Base-by-base conservation (phyloP, 306 rosid species). In the Quercus cerris region DNA sequence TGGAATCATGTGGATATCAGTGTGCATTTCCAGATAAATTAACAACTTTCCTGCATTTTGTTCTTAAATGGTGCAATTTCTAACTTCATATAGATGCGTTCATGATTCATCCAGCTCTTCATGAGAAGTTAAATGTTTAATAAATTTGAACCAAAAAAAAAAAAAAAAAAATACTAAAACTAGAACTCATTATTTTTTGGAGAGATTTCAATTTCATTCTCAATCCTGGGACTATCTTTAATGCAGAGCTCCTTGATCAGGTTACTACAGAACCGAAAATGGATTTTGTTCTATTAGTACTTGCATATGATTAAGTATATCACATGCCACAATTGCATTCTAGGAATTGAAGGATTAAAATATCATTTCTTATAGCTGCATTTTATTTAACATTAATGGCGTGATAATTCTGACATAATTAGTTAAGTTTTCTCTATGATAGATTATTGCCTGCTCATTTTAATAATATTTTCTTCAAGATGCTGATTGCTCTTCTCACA, bases 401-500 rank as follows among this genome's bases (percentile, higher is more conserved):
- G 1, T 7, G 30, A 22, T 33, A 4, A 18, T 20, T 66, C 5
- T 33, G 6, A 33, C 49, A 66, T 33, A 6, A 66, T 31, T 31
- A 31, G 25, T 7, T 31, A 3, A 23, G 46, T 66, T 66, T 33
- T 66, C 4, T 66, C 7, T 38, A 38, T 11, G 15, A 10, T 46
- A 49, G 17, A 49, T 49, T 49, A 2, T 3, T 13, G 0, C 54
- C 5, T 67, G 25, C 51, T 17, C 56, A 22, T 61, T 56, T 33
- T 56, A 22, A 23, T 6, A 20, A 70, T 11, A 35, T 72, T 44
- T 49, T 5, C 49, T 70, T 81, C 76, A 13, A 64, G 70, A 73
- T 78, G 73, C 20, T 81, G 20, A 78, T 55, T 49, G 61, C 62
- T 83, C 75, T 85, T 80, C 35, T 72, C 64, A 33, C 77, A 54